Evolutionary conservation across 352 stramenopile species (phyloP).

Genomic region (Globisporangium cylindrosporum): DNA sequence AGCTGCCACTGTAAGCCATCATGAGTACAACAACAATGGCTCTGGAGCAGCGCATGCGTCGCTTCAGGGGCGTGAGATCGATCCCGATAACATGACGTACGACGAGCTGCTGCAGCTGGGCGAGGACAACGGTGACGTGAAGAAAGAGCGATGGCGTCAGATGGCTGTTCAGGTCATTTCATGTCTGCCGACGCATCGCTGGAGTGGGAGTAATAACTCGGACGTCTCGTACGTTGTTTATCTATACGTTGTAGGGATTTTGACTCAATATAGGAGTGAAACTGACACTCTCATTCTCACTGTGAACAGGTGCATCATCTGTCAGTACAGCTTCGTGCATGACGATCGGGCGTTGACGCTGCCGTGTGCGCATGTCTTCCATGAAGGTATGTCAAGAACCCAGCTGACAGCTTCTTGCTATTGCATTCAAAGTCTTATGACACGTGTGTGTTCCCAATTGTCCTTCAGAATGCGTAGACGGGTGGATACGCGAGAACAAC

Average conservation of each 20-base stretch:
- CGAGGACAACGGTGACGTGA: constrained; percentile 71
- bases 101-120: constrained; percentile 70
- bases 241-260: background rate
- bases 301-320: constrained; percentile 58
- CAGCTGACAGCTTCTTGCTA: background rate
- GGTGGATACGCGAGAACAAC: constrained; percentile 78
- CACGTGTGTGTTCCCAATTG: background rate
- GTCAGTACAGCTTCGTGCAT: constrained; percentile 57
- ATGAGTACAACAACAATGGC: constrained; percentile 3
- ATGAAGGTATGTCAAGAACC: constrained; percentile 48
- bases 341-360: constrained; percentile 64
- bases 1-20: constrained; percentile 7
- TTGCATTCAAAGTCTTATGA: background rate
- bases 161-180: constrained; percentile 64
- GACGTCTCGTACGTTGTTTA: constrained; percentile 54
- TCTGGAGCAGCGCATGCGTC: constrained; percentile 1
- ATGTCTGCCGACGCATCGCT: constrained; percentile 58
- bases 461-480: constrained; percentile 53
- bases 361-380: constrained; percentile 74
- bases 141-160: constrained; percentile 67
- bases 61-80: constrained; percentile 28
- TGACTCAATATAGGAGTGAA: background rate
- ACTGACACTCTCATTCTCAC: constrained; percentile 5
- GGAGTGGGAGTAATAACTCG: constrained; percentile 32
- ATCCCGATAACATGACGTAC: constrained; percentile 81